These are phyloP conservation scores for Elasticomyces elasticus DNA, from an alignment of 495 filamentous ascomycete species.

Conservation along the genomic window DNA sequence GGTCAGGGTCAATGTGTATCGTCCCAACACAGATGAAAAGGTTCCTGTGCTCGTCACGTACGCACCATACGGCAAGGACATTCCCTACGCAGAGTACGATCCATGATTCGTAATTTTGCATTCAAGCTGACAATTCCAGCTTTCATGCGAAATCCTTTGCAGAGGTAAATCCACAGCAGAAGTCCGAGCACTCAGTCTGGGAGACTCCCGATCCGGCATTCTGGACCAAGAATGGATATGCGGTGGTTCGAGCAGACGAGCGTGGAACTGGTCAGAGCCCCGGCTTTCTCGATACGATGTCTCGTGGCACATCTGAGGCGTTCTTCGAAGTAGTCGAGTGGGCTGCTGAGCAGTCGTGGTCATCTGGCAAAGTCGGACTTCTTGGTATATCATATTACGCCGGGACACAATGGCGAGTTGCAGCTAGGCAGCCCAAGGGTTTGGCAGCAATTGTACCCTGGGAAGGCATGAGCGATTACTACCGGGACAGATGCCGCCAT, in stretches of 20 bases:
- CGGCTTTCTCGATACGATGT: slow-evolving; percentile 52
- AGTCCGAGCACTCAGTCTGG: slow-evolving; percentile 43
- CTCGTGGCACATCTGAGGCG: slow-evolving; percentile 44
- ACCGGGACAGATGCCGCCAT: slow-evolving; percentile 52
- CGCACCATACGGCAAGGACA: slow-evolving; percentile 59
- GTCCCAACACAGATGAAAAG: slow-evolving; percentile 25
- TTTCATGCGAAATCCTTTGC: slow-evolving; percentile 40
- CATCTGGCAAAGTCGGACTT: slow-evolving; percentile 50
- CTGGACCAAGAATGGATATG: slow-evolving; percentile 54
- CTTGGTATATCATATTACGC: slow-evolving; percentile 56
- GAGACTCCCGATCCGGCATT: slow-evolving; percentile 54
- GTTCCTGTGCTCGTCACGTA: slow-evolving; percentile 47
- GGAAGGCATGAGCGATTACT: slow-evolving; percentile 63
- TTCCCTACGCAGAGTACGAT: slow-evolving; percentile 32
- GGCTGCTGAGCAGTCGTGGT: slow-evolving; percentile 52
- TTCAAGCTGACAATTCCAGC: slow-evolving; percentile 7
- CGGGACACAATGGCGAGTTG: slow-evolving; percentile 54
- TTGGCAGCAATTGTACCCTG: slow-evolving; percentile 52
- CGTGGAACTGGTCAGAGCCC: slow-evolving; percentile 49
- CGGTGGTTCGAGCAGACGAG: slow-evolving; percentile 51
- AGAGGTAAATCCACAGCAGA: slow-evolving; percentile 41
- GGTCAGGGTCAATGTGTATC: slow-evolving; percentile 28
- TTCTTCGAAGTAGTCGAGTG: slow-evolving; percentile 58
- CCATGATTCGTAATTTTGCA: background rate
- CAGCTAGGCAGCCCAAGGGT: slow-evolving; percentile 49